Percentiles rank a stretch among this genome's conserved stretches.
These are phyloP conservation scores for Lichtheimia ornata DNA, from an alignment of 371 early-diverging fungal genomes.

Conservation along the genomic window DNA sequence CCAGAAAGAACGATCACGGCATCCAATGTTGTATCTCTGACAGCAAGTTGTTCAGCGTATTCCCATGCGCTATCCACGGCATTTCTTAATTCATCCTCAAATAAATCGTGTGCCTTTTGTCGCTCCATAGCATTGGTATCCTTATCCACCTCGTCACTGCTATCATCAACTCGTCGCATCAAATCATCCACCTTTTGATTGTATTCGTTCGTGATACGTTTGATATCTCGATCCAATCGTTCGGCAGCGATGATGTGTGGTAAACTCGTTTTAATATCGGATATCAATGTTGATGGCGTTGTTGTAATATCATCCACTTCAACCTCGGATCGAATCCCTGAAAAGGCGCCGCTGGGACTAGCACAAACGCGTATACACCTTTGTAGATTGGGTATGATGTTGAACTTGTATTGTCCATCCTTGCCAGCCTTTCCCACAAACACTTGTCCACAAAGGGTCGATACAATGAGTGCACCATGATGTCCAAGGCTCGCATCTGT, in stretches of 20 bases:
- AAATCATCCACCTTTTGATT: neutral
- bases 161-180: neutral
- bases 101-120: neutral
- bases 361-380: conserved; percentile 54
- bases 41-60: conserved; percentile 7
- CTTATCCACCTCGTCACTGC: neutral
- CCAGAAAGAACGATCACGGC: conserved; percentile 29
- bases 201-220: conserved; percentile 2
- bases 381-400: conserved; percentile 49
- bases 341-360: conserved; percentile 62
- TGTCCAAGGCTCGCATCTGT: conserved; percentile 53
- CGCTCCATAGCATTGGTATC: neutral
- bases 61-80: conserved; percentile 18
- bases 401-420: conserved; percentile 27
- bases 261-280: conserved; percentile 38
- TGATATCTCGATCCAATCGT: conserved; percentile 7
- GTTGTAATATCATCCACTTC: conserved; percentile 1
- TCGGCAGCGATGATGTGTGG: conserved; percentile 25
- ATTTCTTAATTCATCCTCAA: neutral
- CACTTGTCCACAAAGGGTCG: conserved; percentile 53
- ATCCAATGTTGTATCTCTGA: conserved; percentile 33
- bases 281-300: conserved; percentile 24
- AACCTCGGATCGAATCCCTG: conserved; percentile 56
- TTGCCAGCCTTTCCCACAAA: conserved; percentile 44
- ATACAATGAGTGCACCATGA: conserved; percentile 50